These are phyloP conservation scores for Pelagophyceae sp. DNA, from an alignment of 352 stramenopile species.

Conservation along the genomic window DNA sequence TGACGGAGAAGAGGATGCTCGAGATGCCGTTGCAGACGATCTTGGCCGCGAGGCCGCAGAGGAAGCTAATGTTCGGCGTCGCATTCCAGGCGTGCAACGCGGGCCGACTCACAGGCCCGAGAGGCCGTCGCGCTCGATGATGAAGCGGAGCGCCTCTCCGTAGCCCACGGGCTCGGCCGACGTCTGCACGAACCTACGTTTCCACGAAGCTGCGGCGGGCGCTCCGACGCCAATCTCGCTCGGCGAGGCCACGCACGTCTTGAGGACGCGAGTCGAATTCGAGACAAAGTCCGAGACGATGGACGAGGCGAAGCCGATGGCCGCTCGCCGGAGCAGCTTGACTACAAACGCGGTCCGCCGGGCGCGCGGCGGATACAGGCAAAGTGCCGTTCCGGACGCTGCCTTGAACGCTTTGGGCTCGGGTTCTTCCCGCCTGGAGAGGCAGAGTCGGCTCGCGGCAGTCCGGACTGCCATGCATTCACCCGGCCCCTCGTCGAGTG, in stretches of 20 bases:
- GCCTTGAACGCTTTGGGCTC: not conserved
- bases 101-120: no score
- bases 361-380: no score
- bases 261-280: slow-evolving; percentile 77
- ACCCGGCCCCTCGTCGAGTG: no score
- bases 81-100: no score
- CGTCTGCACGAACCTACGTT: no score
- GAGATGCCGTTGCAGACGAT: slow-evolving; percentile 75
- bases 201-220: no score
- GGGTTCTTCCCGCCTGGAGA: slow-evolving; percentile 34
- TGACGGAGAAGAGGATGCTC: slow-evolving; percentile 68
- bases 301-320: slow-evolving; percentile 68
- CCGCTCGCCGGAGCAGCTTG: slow-evolving; percentile 61
- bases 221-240: no score
- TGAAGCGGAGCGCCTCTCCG: slow-evolving; percentile 53
- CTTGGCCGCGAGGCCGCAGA: slow-evolving; percentile 71
- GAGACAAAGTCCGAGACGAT: slow-evolving; percentile 64
- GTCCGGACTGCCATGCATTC: no score
- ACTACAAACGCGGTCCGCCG: slow-evolving; percentile 27
- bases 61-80: no score
- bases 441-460: slow-evolving; percentile 50
- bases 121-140: slow-evolving; percentile 62
- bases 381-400: not conserved
- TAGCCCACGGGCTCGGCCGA: slow-evolving; percentile 55
- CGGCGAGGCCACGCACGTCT: slow-evolving; percentile 75